A percentile compares a stretch with the other conserved stretches of the same genome.
These are phyloP conservation scores for Cladorrhinum samala DNA, from an alignment of 495 filamentous ascomycete species.

Conservation along the genomic window DNA sequence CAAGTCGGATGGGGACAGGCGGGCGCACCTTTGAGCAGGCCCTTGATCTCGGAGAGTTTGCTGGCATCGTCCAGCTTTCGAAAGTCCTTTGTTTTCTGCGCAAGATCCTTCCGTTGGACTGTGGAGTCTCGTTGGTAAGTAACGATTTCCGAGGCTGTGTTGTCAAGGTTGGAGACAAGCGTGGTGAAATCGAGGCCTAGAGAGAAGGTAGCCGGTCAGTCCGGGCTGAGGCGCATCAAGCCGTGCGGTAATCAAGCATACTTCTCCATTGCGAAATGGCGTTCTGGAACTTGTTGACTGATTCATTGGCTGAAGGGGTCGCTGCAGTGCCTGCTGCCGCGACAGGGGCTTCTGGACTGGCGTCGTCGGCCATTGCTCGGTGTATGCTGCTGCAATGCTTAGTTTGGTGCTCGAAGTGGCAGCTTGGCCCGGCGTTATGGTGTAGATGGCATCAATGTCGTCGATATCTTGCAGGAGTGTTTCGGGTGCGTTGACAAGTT, in stretches of 20 bases:
- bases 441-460: constrained; percentile 17
- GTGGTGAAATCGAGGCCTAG: constrained; percentile 82
- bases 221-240: constrained; percentile 4
- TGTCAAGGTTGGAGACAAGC: constrained; percentile 82
- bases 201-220: constrained; percentile 1
- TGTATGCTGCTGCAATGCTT: neutral
- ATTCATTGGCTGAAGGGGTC: constrained; percentile 34
- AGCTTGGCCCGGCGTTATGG: no score
- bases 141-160: constrained; percentile 88
- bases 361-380: constrained; percentile 26
- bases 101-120: constrained; percentile 90
- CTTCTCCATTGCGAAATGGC: constrained; percentile 96
- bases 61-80: constrained; percentile 86
- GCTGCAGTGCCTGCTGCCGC: constrained; percentile 6
- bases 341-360: constrained; percentile 18
- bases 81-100: constrained; percentile 98
- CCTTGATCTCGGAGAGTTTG: constrained; percentile 83
- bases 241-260: constrained; percentile 33
- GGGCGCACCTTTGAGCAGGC: constrained; percentile 69
- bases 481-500: neutral
- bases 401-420: no score
- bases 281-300: constrained; percentile 86
- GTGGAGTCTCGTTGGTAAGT: constrained; percentile 85
- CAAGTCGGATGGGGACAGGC: neutral
- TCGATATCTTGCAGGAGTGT: neutral